Percentiles rank a stretch among this genome's conserved stretches.
Evolutionary conservation across 148 eudicot genomes (phyloP).

Genomic region (Rhododendron molle): DNA sequence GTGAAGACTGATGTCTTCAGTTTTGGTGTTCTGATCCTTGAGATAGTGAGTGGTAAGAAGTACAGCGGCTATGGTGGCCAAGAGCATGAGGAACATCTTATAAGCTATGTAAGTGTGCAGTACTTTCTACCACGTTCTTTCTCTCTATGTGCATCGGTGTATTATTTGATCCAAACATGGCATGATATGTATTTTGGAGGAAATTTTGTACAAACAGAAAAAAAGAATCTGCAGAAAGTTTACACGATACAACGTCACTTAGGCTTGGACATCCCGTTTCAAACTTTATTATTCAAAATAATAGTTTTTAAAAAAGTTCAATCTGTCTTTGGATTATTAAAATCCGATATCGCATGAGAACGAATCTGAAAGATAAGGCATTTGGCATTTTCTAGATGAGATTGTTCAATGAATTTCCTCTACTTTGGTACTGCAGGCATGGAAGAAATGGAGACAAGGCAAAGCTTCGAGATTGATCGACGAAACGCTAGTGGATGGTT

Average conservation of each 20-base stretch:
- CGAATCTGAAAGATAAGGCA: background rate
- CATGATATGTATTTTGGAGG: background rate
- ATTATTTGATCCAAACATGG: background rate
- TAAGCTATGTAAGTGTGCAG: constrained; percentile 31
- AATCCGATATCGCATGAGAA: background rate
- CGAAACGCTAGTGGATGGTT: background rate
- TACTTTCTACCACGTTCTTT: background rate
- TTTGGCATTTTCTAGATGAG: background rate
- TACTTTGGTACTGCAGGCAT: constrained; percentile 7
- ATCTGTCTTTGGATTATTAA: no score
- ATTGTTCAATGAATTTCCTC: background rate
- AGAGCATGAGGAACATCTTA: constrained; percentile 22
- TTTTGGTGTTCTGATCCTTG: constrained; percentile 34
- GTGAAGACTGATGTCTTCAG: constrained; percentile 43
- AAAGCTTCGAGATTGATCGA: background rate
- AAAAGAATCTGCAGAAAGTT: constrained; percentile 4
- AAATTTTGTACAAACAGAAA: background rate
- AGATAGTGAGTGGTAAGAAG: constrained; percentile 43
- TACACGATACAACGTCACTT: no score
- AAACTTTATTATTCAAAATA: background rate
- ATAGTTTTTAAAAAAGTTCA: no score
- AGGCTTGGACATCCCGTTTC: background rate
- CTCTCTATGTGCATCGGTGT: background rate
- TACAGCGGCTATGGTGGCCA: constrained; percentile 4
- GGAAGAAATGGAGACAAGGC: constrained; percentile 16